Base-by-base conservation (phyloP, 352 stramenopile species). In the Phytophthora pistaciae region DNA sequence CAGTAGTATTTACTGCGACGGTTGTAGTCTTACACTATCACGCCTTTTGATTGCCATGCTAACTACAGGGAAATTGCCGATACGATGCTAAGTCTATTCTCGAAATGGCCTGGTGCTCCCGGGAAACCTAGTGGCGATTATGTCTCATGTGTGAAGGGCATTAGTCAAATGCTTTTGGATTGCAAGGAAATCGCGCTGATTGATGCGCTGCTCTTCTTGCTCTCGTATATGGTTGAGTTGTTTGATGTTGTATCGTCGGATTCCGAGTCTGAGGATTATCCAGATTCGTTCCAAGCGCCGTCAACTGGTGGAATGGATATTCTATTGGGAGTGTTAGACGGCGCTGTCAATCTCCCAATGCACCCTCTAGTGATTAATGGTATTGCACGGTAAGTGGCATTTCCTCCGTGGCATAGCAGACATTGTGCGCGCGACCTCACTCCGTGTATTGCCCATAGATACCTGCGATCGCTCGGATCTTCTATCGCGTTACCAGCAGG, bases 161-260 rank as follows among this genome's bases (percentile, higher is more conserved):
- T 93, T 62, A 65, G 77, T 7, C 75, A 84, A 40, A 72, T 96
- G 48, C 36, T 95, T 38, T 69, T 64, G 6, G 69, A 79, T 25
- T 76, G 79, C 18, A 77, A 72, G 4, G 80, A 95, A 48, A 31
- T 94, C n/a, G 86, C 78, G 5, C 66, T 83, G 31, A 68, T 92
- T 31, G 87, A 93, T 56, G 86, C 87, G 10, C 77, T 94, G 10
- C 66, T 95, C 16, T 94, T 84, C 60, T 75, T 96, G 48, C 72
- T 96, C 9, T 86, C 91, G 36, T 88, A 85, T 56, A 85, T 86
- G 66, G 82, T 95, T 53, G 90, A 96, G 66, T 68, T 96, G 23
- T 93, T 95, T 57, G 90, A 96, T 69, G 85, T 88, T 58, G 80
- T 92, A 65, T 92, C 84, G n/a, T 90, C 88, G 1, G 87, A 87